These are phyloP conservation scores for Alternaria sp. DNA, from an alignment of 2,329 filamentous ascomycete genomes.

Conservation along the genomic window DNA sequence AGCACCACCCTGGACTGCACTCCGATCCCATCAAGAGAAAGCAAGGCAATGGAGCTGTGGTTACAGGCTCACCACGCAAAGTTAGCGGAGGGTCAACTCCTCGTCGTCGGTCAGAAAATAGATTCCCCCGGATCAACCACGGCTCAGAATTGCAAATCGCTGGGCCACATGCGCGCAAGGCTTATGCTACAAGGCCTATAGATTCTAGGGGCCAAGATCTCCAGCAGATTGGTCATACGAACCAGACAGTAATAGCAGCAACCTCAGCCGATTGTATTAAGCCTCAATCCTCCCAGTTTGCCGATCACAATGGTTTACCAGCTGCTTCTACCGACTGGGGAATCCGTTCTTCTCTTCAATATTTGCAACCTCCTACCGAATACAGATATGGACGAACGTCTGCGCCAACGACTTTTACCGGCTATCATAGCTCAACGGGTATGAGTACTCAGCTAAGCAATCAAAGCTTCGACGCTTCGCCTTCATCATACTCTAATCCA, in stretches of 20 bases:
- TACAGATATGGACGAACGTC: background rate
- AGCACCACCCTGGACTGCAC: constrained; percentile 15
- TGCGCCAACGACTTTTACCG: background rate
- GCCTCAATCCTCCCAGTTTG: background rate
- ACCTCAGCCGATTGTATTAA: background rate
- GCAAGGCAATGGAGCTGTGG: background rate
- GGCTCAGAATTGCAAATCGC: background rate
- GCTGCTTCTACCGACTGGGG: background rate
- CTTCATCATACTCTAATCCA: constrained; percentile 3
- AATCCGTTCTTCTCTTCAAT: background rate
- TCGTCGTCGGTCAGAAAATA: background rate
- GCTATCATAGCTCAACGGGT: background rate
- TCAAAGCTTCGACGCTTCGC: background rate
- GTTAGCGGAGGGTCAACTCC: background rate
- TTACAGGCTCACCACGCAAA: background rate
- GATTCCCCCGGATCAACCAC: background rate
- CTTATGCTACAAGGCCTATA: background rate
- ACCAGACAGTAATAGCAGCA: background rate
- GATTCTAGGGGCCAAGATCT: background rate
- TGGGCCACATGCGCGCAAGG: background rate
- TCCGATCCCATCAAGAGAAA: constrained; percentile 3
- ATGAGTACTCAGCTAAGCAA: constrained; percentile 14
- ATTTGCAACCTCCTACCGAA: background rate
- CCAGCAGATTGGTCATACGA: background rate
- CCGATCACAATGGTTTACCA: background rate